Percentiles rank a stretch among this genome's conserved stretches.
Evolutionary conservation across 495 filamentous ascomycete species (phyloP).

Genomic region (Staphylotrichum tortipilum): DNA sequence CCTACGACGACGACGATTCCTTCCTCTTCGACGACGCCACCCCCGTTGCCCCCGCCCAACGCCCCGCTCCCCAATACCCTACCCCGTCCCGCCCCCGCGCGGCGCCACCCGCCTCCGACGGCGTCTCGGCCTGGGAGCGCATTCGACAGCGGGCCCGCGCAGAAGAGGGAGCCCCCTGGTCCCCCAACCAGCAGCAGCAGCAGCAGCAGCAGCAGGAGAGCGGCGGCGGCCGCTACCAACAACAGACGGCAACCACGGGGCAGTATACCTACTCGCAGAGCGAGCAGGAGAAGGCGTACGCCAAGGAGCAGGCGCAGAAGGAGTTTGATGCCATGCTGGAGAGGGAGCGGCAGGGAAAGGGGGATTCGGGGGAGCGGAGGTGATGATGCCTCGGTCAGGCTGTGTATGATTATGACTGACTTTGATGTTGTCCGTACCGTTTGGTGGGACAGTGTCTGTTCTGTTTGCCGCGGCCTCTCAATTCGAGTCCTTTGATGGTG

Average conservation of each 20-base stretch:
- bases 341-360: conserved; percentile 28
- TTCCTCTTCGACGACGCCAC: conserved; percentile 35
- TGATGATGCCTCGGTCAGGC: not conserved
- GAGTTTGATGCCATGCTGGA: conserved; percentile 40
- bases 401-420: not conserved
- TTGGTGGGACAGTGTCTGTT: too few species aligned
- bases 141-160: conserved; percentile 21
- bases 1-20: conserved; percentile 26
- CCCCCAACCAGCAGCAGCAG: too few species aligned
- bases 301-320: conserved; percentile 36
- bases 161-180: not conserved
- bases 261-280: conserved; percentile 26
- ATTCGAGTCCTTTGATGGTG: too few species aligned
- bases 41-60: conserved; percentile 25
- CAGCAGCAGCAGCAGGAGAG: conserved; percentile 1
- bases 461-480: too few species aligned
- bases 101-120: too few species aligned
- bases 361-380: conserved; percentile 7
- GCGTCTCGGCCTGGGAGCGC: conserved; percentile 35
- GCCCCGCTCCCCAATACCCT: too few species aligned
- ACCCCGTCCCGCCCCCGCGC: too few species aligned
- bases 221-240: not conserved
- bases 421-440: too few species aligned
- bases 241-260: conserved; percentile 17
- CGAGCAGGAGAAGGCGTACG: conserved; percentile 30